These are phyloP conservation scores for Penicillium sp. DNA, from an alignment of 2,329 filamentous ascomycete species.

Conservation along the genomic window DNA sequence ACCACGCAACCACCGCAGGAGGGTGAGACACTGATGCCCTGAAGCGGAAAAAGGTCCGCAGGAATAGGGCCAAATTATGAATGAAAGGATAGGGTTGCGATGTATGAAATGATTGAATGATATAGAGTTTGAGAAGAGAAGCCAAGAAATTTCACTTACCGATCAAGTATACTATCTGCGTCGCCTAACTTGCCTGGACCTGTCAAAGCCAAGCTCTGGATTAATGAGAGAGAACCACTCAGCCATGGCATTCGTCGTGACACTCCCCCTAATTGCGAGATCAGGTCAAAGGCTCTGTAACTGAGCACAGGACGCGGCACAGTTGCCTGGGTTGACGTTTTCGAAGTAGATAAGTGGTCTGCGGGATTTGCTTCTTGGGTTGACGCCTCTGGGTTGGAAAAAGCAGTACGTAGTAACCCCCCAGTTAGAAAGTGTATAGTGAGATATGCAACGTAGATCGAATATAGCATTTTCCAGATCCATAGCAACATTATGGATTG, in stretches of 20 bases:
- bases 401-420: constrained; percentile 64
- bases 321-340: constrained; percentile 26
- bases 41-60: constrained; percentile 1
- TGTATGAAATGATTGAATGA: neutral
- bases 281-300: constrained; percentile 73
- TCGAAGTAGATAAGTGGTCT: constrained; percentile 22
- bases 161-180: constrained; percentile 77
- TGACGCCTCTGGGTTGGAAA: constrained; percentile 51
- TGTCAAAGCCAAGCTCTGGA: constrained; percentile 68
- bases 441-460: constrained; percentile 52
- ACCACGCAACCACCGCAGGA: neutral
- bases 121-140: constrained; percentile 20
- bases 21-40: neutral
- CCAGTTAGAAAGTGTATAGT: constrained; percentile 63
- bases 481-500: constrained; percentile 35
- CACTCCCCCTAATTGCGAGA: constrained; percentile 69
- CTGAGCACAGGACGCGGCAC: constrained; percentile 58
- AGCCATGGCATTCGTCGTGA: constrained; percentile 88
- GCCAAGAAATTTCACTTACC: constrained; percentile 59
- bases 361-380: constrained; percentile 24
- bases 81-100: constrained; percentile 8
- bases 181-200: constrained; percentile 73
- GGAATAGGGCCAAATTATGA: constrained; percentile 14
- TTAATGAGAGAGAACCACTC: constrained; percentile 66
- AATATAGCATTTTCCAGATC: constrained; percentile 53